phyloP scores from a whole-genome alignment of 2,329 filamentous ascomycete genomes.

The Talaromyces sp. region DNA sequence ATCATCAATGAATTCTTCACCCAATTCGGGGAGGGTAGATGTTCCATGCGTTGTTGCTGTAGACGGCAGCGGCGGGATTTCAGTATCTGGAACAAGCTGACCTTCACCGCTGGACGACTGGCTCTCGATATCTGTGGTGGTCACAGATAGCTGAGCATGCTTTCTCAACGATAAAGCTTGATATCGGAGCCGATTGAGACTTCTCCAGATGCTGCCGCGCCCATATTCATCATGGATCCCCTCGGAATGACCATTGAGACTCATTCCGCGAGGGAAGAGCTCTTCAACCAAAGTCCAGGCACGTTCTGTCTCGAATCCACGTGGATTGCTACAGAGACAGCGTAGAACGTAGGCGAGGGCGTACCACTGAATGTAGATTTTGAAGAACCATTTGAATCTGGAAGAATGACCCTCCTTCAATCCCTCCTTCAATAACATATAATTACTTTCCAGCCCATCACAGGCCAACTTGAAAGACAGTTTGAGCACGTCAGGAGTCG shows the following conservation, averaged over 20 bases:
- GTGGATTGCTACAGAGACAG: conserved; percentile 16
- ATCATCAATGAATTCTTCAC: conserved; percentile 1
- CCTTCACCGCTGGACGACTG: background rate
- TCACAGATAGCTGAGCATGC: conserved; percentile 1
- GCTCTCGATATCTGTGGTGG: background rate
- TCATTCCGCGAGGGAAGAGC: conserved; percentile 15
- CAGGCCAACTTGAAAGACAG: conserved; percentile 18
- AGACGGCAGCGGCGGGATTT: background rate
- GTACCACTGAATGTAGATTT: conserved; percentile 20
- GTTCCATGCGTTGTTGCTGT: background rate
- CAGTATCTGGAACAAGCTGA: background rate
- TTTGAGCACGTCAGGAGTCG: conserved; percentile 13
- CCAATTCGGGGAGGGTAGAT: background rate
- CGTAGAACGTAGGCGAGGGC: conserved; percentile 21
- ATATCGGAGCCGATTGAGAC: conserved; percentile 14
- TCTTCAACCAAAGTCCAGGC: conserved; percentile 17
- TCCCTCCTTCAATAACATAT: conserved; percentile 13
- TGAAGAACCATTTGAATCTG: conserved; percentile 19
- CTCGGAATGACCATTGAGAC: background rate
- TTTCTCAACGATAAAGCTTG: conserved; percentile 13
- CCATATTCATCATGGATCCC: conserved; percentile 13
- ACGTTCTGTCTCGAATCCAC: conserved; percentile 14
- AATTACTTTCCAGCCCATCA: conserved; percentile 16
- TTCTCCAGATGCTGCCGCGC: conserved; percentile 15
- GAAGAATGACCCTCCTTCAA: conserved; percentile 13